These are phyloP conservation scores for Ramaria rubella DNA, from an alignment of 768 basidiomycete species.

Conservation along the genomic window DNA sequence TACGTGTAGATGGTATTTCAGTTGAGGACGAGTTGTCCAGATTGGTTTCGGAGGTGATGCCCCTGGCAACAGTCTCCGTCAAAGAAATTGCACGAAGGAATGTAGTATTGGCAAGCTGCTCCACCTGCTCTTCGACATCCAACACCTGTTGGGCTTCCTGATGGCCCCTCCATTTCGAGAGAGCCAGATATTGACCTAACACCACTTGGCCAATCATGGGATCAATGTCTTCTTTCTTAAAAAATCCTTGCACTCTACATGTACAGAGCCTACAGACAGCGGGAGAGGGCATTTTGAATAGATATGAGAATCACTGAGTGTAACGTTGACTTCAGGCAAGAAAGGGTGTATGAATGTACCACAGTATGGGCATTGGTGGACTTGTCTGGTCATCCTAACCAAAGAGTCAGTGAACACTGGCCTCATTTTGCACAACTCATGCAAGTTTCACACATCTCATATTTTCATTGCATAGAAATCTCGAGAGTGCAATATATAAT, in stretches of 20 bases:
- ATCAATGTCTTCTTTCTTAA: neutral
- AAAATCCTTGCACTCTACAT: neutral
- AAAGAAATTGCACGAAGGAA: neutral
- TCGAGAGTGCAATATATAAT: too few relatives aligned
- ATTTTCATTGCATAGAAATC: too few relatives aligned
- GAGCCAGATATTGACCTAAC: neutral
- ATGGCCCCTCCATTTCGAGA: neutral
- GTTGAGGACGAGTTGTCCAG: neutral
- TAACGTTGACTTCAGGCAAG: too few relatives aligned
- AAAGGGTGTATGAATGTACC: too few relatives aligned
- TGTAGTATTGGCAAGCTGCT: neutral
- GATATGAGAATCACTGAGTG: too few relatives aligned
- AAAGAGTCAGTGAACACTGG: too few relatives aligned
- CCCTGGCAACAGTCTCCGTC: neutral
- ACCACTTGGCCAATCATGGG: neutral
- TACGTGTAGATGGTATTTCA: neutral
- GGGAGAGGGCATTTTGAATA: neutral
- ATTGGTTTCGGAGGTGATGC: neutral
- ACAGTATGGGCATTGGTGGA: too few relatives aligned
- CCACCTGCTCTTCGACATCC: neutral
- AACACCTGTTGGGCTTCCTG: neutral
- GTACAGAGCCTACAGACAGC: neutral
- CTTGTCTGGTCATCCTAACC: too few relatives aligned
- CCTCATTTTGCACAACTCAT: too few relatives aligned
- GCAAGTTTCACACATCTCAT: too few relatives aligned